Evolutionary conservation across 1,139 yeast species (phyloP), one percentile per base, ranked within the genome.

Genomic region (Eremothecium cymbalariae): DNA sequence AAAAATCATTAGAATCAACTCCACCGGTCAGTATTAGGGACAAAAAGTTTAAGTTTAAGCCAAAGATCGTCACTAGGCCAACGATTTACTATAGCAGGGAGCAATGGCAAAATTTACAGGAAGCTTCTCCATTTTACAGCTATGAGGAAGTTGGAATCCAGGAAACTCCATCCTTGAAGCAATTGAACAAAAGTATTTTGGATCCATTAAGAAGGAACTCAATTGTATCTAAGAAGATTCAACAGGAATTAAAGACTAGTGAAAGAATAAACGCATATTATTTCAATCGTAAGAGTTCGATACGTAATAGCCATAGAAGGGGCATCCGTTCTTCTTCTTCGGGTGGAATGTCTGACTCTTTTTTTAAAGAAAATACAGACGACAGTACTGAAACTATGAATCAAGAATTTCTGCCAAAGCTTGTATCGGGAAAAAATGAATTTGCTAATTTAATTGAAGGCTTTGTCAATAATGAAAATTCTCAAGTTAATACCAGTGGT

Each of bases 11-110:
- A n/a, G n/a, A n/a, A n/a, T n/a, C n/a, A n/a, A n/a, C n/a, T n/a
- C n/a, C n/a, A n/a, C n/a, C n/a, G n/a, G n/a, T n/a, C n/a, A n/a
- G n/a, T n/a, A n/a, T n/a, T n/a, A n/a, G n/a, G n/a, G n/a, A n/a
- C n/a, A n/a, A n/a, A 14, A 19, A 33, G 23, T 42, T 44, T 37
- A 42, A 45, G 18, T 47, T 49, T 28, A 44, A 48, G 41, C 44
- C 62, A 37, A 39, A 50, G 38, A 28, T 45, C 42, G 34, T 52
- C 47, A 21, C 55, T 41, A 20, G 57, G 43, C 39, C 57, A 48
- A 31, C 47, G 28, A 34, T 34, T 16, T 40, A 42, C 24, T 40
- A 42, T 25, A 28, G 13, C 42, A 41, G 9, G 38, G 39, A 17
- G 8, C 30, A 27, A 18, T 27, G 30, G 30, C n/a, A n/a, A 3